These are phyloP conservation scores for Septoria petroselini DNA, from an alignment of 2,329 filamentous ascomycete species.

Conservation along the genomic window DNA sequence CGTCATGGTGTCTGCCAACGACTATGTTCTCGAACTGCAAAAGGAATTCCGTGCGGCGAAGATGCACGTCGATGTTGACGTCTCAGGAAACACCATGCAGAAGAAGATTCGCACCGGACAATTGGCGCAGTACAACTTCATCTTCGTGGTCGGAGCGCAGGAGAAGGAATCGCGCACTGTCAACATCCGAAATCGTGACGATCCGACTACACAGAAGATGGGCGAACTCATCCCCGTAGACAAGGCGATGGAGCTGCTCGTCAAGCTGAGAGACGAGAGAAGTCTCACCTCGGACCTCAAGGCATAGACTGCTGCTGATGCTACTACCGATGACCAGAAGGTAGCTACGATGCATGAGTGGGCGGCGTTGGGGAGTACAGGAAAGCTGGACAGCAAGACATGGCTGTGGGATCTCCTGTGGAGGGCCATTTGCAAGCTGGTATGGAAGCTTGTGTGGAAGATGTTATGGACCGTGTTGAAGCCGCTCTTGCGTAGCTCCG, in stretches of 20 bases:
- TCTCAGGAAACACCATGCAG: conserved; percentile 75
- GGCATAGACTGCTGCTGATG: conserved; percentile 3
- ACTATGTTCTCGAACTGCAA: conserved; percentile 74
- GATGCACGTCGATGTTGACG: conserved; percentile 69
- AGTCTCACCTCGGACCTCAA: conserved; percentile 27
- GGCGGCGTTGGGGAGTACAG: too few relatives aligned
- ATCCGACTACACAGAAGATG: conserved; percentile 59
- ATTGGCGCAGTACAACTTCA: conserved; percentile 78
- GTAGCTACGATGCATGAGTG: too few relatives aligned
- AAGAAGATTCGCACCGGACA: conserved; percentile 87
- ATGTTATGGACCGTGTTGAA: too few relatives aligned
- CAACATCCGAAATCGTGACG: conserved; percentile 64
- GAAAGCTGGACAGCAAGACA: too few relatives aligned
- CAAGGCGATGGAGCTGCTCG: conserved; percentile 56
- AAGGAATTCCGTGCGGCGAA: conserved; percentile 60
- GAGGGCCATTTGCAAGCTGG: too few relatives aligned
- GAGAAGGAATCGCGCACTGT: conserved; percentile 59
- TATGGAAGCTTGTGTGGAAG: too few relatives aligned
- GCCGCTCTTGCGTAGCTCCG: too few relatives aligned
- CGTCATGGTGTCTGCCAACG: conserved; percentile 67
- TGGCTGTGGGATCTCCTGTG: too few relatives aligned
- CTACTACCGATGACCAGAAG: too few relatives aligned
- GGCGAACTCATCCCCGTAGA: conserved; percentile 61
- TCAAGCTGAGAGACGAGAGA: conserved; percentile 45
- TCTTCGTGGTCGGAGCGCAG: conserved; percentile 66